These are phyloP conservation scores for Microbotryum saponariae DNA, from an alignment of 1,284 basidiomycete genomes.

Conservation along the genomic window DNA sequence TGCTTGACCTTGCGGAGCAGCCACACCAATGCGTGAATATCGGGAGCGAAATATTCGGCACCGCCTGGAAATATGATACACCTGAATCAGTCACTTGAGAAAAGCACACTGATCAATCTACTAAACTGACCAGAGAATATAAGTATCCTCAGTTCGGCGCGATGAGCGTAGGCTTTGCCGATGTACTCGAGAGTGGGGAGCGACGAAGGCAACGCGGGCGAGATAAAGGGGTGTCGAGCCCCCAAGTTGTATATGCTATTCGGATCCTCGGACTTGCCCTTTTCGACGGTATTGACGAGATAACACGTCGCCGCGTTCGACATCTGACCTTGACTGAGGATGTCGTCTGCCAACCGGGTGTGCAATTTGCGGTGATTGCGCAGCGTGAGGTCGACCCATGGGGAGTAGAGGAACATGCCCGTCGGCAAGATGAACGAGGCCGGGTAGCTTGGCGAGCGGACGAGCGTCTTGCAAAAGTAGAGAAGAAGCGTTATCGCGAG, in stretches of 20 bases:
- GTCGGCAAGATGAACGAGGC: constrained; percentile 22
- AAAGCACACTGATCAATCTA: neutral
- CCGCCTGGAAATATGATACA: constrained; percentile 7
- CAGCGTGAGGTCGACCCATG: constrained; percentile 32
- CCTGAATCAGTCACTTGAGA: neutral
- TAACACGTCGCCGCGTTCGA: constrained; percentile 19
- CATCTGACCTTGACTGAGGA: constrained; percentile 30
- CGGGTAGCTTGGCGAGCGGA: neutral
- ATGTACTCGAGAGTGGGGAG: constrained; percentile 6
- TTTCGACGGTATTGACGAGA: constrained; percentile 1
- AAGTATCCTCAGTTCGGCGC: constrained; percentile 9
- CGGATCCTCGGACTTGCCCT: neutral
- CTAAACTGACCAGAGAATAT: constrained; percentile 3
- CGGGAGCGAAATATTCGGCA: constrained; percentile 29
- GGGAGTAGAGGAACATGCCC: constrained; percentile 24
- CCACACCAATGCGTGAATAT: constrained; percentile 14
- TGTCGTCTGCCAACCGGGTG: constrained; percentile 14
- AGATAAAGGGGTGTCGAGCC: constrained; percentile 16
- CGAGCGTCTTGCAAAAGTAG: constrained; percentile 22
- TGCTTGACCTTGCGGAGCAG: constrained; percentile 5
- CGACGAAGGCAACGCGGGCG: constrained; percentile 21
- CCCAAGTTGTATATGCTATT: neutral
- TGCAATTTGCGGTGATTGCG: constrained; percentile 10
- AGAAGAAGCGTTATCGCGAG: constrained; percentile 28
- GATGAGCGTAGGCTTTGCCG: constrained; percentile 5